Percentiles rank a stretch among this genome's conserved stretches.
Evolutionary conservation across 371 early-diverging fungal genomes (phyloP).

Genomic region (Neoconidiobolus thromboides): DNA sequence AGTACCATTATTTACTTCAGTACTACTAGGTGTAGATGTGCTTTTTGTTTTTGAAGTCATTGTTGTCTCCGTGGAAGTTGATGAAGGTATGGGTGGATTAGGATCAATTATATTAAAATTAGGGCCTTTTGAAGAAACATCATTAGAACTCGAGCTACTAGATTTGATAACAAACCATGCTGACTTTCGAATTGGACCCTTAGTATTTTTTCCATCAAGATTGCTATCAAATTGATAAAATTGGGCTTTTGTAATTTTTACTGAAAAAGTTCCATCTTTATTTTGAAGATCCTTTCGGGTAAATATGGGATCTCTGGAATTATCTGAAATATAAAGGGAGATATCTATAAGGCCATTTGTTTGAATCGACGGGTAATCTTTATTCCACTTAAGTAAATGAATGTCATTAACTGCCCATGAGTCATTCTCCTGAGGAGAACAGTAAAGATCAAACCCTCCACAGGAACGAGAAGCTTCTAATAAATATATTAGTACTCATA

Average conservation of each 20-base stretch:
- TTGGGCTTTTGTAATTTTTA: neutral
- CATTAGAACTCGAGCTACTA: neutral
- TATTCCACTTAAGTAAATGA: neutral
- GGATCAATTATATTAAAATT: neutral
- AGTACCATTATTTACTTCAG: neutral
- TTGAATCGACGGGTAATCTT: neutral
- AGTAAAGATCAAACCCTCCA: neutral
- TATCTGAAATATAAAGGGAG: neutral
- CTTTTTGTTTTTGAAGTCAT: neutral
- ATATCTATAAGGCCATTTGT: neutral
- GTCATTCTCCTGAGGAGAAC: neutral
- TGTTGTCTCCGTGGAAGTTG: neutral
- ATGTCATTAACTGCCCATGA: neutral
- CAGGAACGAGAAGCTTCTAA: neutral
- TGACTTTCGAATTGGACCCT: neutral
- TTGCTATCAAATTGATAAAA: neutral
- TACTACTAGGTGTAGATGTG: neutral
- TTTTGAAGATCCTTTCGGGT: neutral
- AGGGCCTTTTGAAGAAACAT: neutral
- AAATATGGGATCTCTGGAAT: neutral
- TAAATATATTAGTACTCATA: no score
- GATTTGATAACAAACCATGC: neutral
- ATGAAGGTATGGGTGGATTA: neutral
- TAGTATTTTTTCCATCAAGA: neutral
- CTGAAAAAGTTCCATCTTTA: neutral